phyloP scores from a whole-genome alignment of 164 flowering plant genomes.

The Chloranthus sessilifolius region DNA sequence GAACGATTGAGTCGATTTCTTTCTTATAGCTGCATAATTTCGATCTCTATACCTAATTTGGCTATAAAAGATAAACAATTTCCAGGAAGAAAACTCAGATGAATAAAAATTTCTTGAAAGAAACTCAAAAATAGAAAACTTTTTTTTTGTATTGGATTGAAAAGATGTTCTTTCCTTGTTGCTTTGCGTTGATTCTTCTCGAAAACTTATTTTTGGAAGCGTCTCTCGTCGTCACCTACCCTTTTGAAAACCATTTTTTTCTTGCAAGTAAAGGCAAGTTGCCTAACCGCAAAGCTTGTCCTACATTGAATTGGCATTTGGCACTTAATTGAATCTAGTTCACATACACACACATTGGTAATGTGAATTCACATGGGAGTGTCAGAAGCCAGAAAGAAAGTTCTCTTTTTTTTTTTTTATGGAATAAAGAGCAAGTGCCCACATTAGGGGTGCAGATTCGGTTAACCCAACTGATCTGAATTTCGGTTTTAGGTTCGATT shows the following conservation, averaged over 20 bases:
- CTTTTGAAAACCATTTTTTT: background rate
- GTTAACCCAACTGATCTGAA: no score
- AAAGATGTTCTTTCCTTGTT: background rate
- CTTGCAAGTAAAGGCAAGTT: slow-evolving; percentile 6
- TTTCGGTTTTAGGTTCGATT: no score
- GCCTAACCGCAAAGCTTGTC: slow-evolving; percentile 5
- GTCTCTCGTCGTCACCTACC: background rate
- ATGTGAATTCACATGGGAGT: background rate
- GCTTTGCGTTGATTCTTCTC: background rate
- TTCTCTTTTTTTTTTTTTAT: background rate
- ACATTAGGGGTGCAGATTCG: no score
- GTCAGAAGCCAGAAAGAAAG: background rate
- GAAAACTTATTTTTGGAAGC: background rate
- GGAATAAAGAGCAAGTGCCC: background rate
- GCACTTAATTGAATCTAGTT: background rate
- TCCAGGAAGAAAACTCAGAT: no score
- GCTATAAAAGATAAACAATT: no score
- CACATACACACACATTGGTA: background rate
- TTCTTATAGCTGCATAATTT: no score
- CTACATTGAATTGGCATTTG: background rate
- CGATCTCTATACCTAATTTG: no score
- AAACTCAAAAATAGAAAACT: no score
- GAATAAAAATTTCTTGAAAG: no score
- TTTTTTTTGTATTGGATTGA: no score
- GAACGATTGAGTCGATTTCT: no score